Evolutionary conservation across 2,329 filamentous ascomycete species (phyloP), one percentile per base, ranked within the genome.

Genomic region (Nemania sp.): DNA sequence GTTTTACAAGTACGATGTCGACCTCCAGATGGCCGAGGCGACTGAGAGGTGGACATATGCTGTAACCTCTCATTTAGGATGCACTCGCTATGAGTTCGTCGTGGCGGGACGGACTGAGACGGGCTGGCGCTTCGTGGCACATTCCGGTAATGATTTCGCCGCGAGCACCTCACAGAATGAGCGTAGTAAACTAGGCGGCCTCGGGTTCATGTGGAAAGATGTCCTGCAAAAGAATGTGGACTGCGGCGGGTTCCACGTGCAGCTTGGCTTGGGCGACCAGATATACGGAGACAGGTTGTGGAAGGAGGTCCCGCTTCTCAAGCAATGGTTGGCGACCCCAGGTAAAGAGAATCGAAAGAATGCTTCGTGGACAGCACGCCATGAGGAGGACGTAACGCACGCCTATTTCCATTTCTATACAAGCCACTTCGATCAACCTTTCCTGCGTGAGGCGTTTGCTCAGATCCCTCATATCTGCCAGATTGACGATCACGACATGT

Each of bases 361-460:
- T 73, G 91, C 93, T 0, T 87, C 90, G 51, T 99, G 96, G 96
- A 97, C 94, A 7, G 93, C 95, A 3, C 91, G 93, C 57, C 93
- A 98, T 75, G 94, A 99, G 77, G 95, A 99, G 77, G 96, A 99
- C 77, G 93, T 97, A 20, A 90, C 92, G 1, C 94, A 98, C 80
- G 94, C 96, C 7, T 99, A 97, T 82, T 99, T 99, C 80, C 96
- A 99, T 80, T 99, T 97, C 80, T 99, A 99, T 79, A 97, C 94
- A 1, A 97, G 94, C 73, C 95, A 98, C 79, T 98, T 99, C 78
- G 96, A 99, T 77, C 96, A 99, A 80, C 94, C 95, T 6, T 95
- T 97, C 79, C 80, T 99, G 72, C 86, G 96, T 68, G 96, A 99
- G 80, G 94, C 95, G 0, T 99, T 97, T 83, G 96, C 96, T 24